Base-by-base conservation (phyloP, 2,329 filamentous ascomycete species). In the Claviceps purpurea region DNA sequence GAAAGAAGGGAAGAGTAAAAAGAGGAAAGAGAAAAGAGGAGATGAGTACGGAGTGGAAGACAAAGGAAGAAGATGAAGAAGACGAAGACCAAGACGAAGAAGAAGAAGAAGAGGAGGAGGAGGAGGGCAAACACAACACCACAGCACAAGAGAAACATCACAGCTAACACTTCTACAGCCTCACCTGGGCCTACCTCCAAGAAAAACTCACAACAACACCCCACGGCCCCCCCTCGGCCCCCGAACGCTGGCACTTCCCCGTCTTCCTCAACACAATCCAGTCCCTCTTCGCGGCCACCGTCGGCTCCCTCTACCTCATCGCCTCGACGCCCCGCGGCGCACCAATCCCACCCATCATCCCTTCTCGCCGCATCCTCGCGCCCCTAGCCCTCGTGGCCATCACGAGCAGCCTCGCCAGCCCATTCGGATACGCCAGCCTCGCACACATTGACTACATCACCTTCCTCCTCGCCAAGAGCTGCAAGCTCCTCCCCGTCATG, bases 401-500 rank as follows among this genome's bases (percentile, higher is more conserved):
- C 52, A 95, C 89, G 4, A 86, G 82, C 61, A 89, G 88, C 4
- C 84, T 97, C 50, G 89, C 91, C 41, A 89, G 85, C n/a, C 91
- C 91, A 2, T 96, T 96, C 64, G 93, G 91, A 60, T 97, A 97
- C 70, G 90, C 93, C 49, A 86, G 83, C 54, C 82, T 97, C 49
- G 83, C 85, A 40, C 89, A 97, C 68, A 89, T 97, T 69, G 93
- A 97, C 78, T 97, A 97, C 71, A 88, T 97, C 63, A 96, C 93
- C 34, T 97, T 95, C 71, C 87, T 96, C 60, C 85, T 98, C 43
- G 91, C 93, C 60, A 97, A 98, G 72, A 90, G 85, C 61, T 98
- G 93, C 84, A 98, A 98, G 73, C 79, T 98, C 20, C 82, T 98
- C n/a, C 93, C 93, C 2, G 93, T 98, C 63, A 97, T 98, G 93